Conservation (phyloP, 495 filamentous ascomycete genomes). For the Daldinia bambusicola region DNA sequence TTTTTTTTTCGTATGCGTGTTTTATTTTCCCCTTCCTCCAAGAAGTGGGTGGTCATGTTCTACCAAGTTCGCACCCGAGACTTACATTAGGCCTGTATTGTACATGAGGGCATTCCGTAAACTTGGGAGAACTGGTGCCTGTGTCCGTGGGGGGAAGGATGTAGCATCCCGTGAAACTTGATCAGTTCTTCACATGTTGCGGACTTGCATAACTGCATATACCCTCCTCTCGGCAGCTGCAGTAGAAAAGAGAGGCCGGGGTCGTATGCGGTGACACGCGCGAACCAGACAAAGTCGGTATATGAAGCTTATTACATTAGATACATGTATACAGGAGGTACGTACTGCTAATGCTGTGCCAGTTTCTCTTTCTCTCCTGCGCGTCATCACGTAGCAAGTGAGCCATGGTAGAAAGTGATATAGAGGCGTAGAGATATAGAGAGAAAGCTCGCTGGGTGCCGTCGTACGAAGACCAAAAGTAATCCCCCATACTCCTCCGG, state of each 20-base stretch:
- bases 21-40: conserved; percentile 3
- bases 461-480: conserved; percentile 7
- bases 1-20: neutral
- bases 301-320: conserved; percentile 16
- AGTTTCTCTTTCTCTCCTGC: conserved; percentile 13
- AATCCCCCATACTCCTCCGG: conserved; percentile 28
- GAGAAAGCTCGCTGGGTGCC: conserved; percentile 12
- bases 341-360: conserved; percentile 4
- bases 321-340: neutral
- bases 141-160: conserved; percentile 39
- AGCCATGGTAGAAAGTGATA: conserved; percentile 2
- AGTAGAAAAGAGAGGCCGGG: conserved; percentile 12
- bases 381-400: conserved; percentile 24
- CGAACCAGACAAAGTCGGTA: conserved; percentile 5
- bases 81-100: conserved; percentile 13
- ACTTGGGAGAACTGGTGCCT: conserved; percentile 34
- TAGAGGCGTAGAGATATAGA: neutral
- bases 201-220: conserved; percentile 35
- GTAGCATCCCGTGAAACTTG: conserved; percentile 28
- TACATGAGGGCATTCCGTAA: conserved; percentile 33
- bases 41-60: conserved; percentile 6
- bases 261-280: conserved; percentile 32
- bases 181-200: conserved; percentile 35
- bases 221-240: conserved; percentile 32
- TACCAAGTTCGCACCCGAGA: conserved; percentile 31